These are phyloP conservation scores for Sporothrix pseudoabietina DNA, from an alignment of 2,329 filamentous ascomycete species.

Conservation along the genomic window DNA sequence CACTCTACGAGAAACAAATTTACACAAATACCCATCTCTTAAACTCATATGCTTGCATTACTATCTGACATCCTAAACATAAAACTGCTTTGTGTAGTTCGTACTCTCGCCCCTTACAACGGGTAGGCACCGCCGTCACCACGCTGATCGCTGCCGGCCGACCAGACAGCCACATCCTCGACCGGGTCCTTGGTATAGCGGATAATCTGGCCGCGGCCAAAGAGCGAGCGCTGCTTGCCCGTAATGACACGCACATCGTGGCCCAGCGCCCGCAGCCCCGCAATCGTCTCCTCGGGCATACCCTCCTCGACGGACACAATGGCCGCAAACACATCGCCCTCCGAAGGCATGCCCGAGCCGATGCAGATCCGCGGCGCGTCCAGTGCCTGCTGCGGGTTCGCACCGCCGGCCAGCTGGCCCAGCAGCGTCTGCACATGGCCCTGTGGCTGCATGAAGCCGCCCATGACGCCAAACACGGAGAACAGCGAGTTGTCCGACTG, in stretches of 20 bases:
- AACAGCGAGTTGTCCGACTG: constrained; percentile 72
- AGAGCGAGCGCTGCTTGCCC: constrained; percentile 68
- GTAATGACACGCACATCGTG: constrained; percentile 71
- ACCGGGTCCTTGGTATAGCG: constrained; percentile 69
- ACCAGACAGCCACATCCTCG: constrained; percentile 75
- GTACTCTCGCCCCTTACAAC: constrained; percentile 39
- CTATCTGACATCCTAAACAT: not conserved
- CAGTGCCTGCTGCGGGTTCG: constrained; percentile 82
- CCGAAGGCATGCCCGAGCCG: constrained; percentile 68
- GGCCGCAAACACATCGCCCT: constrained; percentile 59
- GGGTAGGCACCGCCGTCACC: constrained; percentile 76
- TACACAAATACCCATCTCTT: constrained; percentile 23
- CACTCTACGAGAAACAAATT: constrained; percentile 1
- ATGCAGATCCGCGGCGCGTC: constrained; percentile 93
- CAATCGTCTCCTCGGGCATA: constrained; percentile 67
- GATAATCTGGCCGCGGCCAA: constrained; percentile 87
- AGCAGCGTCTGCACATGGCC: constrained; percentile 92
- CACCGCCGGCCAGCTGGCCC: constrained; percentile 80
- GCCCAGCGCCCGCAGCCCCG: constrained; percentile 68
- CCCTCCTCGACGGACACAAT: constrained; percentile 82
- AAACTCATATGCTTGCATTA: not conserved
- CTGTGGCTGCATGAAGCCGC: constrained; percentile 97
- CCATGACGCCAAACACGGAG: constrained; percentile 93
- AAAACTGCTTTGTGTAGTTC: no score
- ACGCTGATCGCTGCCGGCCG: constrained; percentile 82